phyloP scores from a whole-genome alignment of 345 rosid genomes.

The Eucalyptus urophylla region DNA sequence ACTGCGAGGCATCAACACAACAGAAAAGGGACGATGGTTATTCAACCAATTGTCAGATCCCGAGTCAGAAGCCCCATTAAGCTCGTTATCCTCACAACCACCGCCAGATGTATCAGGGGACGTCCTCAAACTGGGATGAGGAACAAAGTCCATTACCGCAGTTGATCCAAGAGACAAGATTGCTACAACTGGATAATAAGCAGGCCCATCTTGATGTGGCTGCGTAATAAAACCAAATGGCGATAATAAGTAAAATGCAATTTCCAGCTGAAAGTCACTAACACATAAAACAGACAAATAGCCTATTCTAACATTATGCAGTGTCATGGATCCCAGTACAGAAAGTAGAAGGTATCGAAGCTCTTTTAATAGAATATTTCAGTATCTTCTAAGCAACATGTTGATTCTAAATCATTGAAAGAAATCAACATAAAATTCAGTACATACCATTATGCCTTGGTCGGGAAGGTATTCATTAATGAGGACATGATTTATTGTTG shows the following conservation, averaged over 20 bases:
- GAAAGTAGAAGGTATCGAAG: background rate
- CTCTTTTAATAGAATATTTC: background rate
- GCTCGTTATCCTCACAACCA: background rate
- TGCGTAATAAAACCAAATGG: constrained; percentile 3
- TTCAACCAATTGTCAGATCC: constrained; percentile 7
- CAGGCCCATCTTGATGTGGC: constrained; percentile 97
- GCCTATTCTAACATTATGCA: background rate
- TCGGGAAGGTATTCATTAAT: constrained; percentile 80
- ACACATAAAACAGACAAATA: background rate
- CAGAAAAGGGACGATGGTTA: constrained; percentile 40
- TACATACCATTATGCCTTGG: constrained; percentile 82
- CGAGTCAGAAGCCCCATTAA: background rate
- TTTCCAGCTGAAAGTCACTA: background rate
- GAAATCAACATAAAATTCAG: background rate
- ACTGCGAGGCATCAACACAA: constrained; percentile 70
- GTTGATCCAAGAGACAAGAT: constrained; percentile 80
- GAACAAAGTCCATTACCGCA: constrained; percentile 75
- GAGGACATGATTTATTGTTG: constrained; percentile 77
- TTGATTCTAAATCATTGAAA: background rate
- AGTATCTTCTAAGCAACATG: background rate
- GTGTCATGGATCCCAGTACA: background rate
- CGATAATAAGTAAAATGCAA: background rate
- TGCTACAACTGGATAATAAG: constrained; percentile 86
- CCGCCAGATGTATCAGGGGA: background rate
- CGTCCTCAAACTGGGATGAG: constrained; percentile 46